phyloP scores from a whole-genome alignment of 331 rosid genomes.

The Rosa hybrid region DNA sequence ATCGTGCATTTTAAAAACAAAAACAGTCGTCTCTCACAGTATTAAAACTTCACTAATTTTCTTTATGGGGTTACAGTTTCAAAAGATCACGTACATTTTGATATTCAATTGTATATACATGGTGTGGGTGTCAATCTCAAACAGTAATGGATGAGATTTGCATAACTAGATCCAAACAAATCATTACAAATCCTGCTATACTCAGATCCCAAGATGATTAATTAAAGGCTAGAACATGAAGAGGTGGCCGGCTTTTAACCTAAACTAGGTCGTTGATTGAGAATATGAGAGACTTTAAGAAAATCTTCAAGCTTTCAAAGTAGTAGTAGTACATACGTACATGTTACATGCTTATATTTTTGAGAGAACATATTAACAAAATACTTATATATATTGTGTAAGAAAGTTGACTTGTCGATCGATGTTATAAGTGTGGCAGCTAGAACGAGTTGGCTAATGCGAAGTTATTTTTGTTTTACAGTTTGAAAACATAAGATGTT shows the following conservation, averaged over 20 bases:
- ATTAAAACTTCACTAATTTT: background rate
- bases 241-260: background rate
- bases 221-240: background rate
- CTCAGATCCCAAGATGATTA: slow-evolving; percentile 23
- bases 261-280: background rate
- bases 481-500: too few relatives aligned
- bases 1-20: slow-evolving; percentile 8
- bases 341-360: background rate
- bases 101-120: background rate
- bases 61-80: background rate
- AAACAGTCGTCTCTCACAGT: slow-evolving; percentile 12
- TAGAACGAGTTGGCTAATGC: too few relatives aligned
- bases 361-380: background rate
- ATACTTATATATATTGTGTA: background rate
- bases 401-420: background rate
- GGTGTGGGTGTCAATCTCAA: background rate
- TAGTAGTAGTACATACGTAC: background rate
- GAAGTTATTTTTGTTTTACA: too few relatives aligned
- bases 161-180: background rate
- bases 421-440: background rate
- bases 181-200: background rate
- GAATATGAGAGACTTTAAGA: background rate
- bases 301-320: background rate
- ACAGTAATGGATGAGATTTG: slow-evolving; percentile 24
- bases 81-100: slow-evolving; percentile 5